Percentiles rank a stretch among this genome's conserved stretches.
Conservation (phyloP, 306 rosid species). For the Ormosia emarginata region DNA sequence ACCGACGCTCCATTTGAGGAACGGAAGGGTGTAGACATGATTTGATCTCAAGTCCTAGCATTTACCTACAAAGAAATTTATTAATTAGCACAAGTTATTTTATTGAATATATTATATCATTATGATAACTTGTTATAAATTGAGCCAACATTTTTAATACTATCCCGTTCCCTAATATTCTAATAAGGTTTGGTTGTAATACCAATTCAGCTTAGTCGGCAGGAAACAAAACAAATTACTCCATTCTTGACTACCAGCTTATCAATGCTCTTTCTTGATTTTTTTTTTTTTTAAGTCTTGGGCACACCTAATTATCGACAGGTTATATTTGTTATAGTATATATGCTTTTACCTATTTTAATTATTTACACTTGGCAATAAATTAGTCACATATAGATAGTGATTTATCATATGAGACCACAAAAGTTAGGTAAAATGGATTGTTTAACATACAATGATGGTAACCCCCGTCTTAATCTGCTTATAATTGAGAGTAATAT, state of each 20-base stretch:
- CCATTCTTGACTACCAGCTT: background rate
- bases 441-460: constrained; percentile 6
- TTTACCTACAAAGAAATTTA: too few species aligned
- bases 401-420: background rate
- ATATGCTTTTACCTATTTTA: background rate
- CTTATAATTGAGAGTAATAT: background rate
- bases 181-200: background rate
- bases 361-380: background rate
- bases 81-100: background rate
- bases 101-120: background rate
- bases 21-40: too few species aligned
- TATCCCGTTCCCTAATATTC: background rate
- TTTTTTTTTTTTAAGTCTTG: too few species aligned
- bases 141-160: background rate
- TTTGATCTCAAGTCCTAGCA: too few species aligned
- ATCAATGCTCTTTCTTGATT: too few species aligned
- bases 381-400: background rate
- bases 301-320: background rate
- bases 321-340: background rate
- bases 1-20: too few species aligned
- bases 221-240: too few species aligned
- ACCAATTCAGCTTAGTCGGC: background rate
- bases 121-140: background rate
- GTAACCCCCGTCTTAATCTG: constrained; percentile 19
- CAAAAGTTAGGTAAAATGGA: background rate